Percentiles rank a stretch among this genome's conserved stretches.
These are phyloP conservation scores for Cercophora samala DNA, from an alignment of 495 filamentous ascomycete species.

Conservation along the genomic window DNA sequence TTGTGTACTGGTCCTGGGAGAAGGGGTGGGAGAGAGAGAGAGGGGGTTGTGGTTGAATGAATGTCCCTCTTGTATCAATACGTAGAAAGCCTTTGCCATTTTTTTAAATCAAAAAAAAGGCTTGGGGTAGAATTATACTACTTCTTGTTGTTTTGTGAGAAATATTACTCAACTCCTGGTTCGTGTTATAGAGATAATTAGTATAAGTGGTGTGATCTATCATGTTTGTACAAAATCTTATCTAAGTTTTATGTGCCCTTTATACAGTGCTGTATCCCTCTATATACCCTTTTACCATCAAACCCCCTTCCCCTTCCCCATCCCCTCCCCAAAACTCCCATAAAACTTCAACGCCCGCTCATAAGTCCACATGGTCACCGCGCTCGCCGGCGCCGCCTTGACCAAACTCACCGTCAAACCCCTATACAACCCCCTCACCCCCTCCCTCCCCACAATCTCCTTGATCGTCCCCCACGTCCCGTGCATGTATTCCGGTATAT, in stretches of 20 bases:
- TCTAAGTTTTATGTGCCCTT: neutral
- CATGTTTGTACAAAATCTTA: neutral
- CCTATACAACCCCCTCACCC: conserved; percentile 76
- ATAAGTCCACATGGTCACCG: conserved; percentile 98
- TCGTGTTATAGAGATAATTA: neutral
- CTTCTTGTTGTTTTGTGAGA: neutral
- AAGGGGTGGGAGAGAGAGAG: neutral
- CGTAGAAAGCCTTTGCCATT: conserved; percentile 2
- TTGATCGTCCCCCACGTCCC: conserved; percentile 63
- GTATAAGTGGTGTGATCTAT: neutral
- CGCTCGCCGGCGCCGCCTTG: conserved; percentile 93
- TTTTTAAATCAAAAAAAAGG: neutral
- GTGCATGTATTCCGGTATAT: conserved; percentile 74
- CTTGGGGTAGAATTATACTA: neutral
- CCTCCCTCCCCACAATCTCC: conserved; percentile 68
- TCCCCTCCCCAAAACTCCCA: neutral
- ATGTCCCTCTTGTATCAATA: conserved; percentile 15
- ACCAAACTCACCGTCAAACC: conserved; percentile 84
- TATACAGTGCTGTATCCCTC: neutral
- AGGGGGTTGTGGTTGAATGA: conserved; percentile 7
- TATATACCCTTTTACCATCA: neutral
- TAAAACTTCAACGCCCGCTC: conserved; percentile 65
- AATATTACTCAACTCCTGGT: neutral
- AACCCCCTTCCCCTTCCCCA: neutral
- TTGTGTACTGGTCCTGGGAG: neutral